Evolutionary conservation across 331 rosid species (phyloP).

Genomic region (Prunus yedoensis): DNA sequence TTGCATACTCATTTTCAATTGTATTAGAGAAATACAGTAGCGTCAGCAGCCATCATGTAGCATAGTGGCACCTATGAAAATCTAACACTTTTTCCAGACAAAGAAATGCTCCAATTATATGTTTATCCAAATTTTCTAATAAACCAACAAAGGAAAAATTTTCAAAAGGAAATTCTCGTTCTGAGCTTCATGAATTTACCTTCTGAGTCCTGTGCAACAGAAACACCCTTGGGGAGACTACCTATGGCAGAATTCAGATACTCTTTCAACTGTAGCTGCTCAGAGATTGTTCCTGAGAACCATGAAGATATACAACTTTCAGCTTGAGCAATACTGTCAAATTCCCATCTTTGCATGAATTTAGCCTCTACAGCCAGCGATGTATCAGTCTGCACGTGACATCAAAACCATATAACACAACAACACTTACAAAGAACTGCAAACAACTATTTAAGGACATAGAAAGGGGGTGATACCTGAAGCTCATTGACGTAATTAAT

Average conservation of each 20-base stretch:
- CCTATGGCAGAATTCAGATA: constrained; percentile 71
- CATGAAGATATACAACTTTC: constrained; percentile 71
- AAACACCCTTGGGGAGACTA: constrained; percentile 17
- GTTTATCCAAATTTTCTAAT: neutral
- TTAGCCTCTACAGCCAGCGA: constrained; percentile 80
- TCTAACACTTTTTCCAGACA: neutral
- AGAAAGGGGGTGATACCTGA: constrained; percentile 54
- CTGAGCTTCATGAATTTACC: neutral
- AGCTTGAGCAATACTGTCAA: constrained; percentile 87
- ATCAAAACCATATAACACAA: constrained; percentile 19
- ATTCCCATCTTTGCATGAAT: constrained; percentile 94
- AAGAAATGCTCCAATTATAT: neutral
- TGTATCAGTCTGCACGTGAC: constrained; percentile 76
- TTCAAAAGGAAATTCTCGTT: neutral
- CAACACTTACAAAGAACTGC: constrained; percentile 14
- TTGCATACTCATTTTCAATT: constrained; percentile 17
- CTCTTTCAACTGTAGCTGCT: constrained; percentile 58
- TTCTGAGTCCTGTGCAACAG: neutral
- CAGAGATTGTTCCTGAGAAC: constrained; percentile 80
- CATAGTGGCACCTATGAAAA: neutral
- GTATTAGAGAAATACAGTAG: constrained; percentile 24
- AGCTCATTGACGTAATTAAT: constrained; percentile 92
- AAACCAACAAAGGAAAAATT: neutral
- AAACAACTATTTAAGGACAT: constrained; percentile 22
- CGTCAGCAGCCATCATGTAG: constrained; percentile 19